phyloP scores from a whole-genome alignment of 495 filamentous ascomycete species.

The Penicillium simplicissimum region DNA sequence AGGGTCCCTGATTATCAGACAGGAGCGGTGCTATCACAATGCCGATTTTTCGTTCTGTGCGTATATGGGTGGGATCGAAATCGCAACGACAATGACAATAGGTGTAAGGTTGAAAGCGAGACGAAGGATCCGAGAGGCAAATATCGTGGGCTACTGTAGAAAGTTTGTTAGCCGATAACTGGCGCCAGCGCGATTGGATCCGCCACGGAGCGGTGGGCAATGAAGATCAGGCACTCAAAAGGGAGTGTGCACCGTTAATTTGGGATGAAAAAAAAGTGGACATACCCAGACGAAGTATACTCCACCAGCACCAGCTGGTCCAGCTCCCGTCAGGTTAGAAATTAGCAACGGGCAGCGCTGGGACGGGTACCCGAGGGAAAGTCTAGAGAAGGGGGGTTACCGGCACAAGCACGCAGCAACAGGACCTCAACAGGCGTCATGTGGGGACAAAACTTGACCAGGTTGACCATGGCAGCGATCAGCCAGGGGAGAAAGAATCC shows the following conservation, averaged over 20 bases:
- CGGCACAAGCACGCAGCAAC: slow-evolving; percentile 1
- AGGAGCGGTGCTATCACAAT: background rate
- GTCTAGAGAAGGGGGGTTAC: slow-evolving; percentile 2
- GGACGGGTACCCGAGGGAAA: slow-evolving; percentile 6
- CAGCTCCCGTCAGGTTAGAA: background rate
- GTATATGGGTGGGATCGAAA: background rate
- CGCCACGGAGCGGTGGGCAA: slow-evolving; percentile 11
- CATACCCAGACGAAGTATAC: background rate
- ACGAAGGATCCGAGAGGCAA: background rate
- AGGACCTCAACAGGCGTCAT: slow-evolving; percentile 14
- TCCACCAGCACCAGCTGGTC: slow-evolving; percentile 15
- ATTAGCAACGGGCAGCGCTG: slow-evolving; percentile 8
- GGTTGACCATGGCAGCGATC: background rate
- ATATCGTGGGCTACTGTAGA: background rate
- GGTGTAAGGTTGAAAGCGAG: background rate
- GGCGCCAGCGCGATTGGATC: slow-evolving; percentile 1
- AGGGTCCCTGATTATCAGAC: slow-evolving; percentile 29
- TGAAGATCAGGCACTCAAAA: background rate
- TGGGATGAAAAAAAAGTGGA: slow-evolving; percentile 11
- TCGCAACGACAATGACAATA: background rate
- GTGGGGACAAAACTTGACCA: slow-evolving; percentile 13
- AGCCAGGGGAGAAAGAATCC: slow-evolving; percentile 21
- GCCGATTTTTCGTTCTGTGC: background rate
- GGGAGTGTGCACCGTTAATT: background rate
- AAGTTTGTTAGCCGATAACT: slow-evolving; percentile 3